These are phyloP conservation scores for Exophiala bonariae DNA, from an alignment of 2,329 filamentous ascomycete species.

Conservation along the genomic window DNA sequence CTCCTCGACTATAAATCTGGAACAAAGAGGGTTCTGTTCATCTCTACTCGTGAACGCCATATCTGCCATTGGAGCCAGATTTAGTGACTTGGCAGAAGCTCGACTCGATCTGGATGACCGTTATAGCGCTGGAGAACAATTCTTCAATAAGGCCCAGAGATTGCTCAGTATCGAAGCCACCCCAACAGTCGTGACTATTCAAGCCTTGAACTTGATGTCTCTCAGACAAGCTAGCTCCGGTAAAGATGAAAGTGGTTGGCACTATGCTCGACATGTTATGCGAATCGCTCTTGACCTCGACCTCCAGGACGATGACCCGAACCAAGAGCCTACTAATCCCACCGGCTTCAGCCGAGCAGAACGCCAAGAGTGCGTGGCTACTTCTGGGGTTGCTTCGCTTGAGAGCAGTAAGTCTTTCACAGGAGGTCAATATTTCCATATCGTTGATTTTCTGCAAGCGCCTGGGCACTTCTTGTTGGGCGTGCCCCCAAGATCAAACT, in stretches of 20 bases:
- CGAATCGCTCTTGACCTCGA: slow-evolving; percentile 5
- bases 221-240: slow-evolving; percentile 12
- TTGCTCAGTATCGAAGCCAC: slow-evolving; percentile 29
- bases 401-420: slow-evolving; percentile 5
- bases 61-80: slow-evolving; percentile 36
- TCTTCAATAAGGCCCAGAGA: slow-evolving; percentile 19
- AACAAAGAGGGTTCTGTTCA: slow-evolving; percentile 8
- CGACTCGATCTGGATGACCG: slow-evolving; percentile 33
- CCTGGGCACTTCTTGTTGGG: slow-evolving; percentile 4
- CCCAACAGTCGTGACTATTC: slow-evolving; percentile 39
- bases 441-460: slow-evolving; percentile 1
- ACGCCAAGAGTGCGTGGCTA: slow-evolving; percentile 6
- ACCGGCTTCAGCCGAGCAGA: background rate
- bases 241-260: slow-evolving; percentile 9
- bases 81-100: slow-evolving; percentile 34
- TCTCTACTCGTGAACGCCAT: slow-evolving; percentile 34
- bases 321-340: background rate
- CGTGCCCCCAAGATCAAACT: slow-evolving; percentile 1
- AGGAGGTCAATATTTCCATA: background rate
- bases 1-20: slow-evolving; percentile 9
- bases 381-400: slow-evolving; percentile 11
- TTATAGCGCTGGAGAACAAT: slow-evolving; percentile 36
- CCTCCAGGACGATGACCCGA: slow-evolving; percentile 1
- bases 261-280: slow-evolving; percentile 6
- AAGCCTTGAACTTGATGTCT: slow-evolving; percentile 35